Evolutionary conservation across 2,329 filamentous ascomycete genomes (phyloP), one percentile per base, ranked within the genome.

Genomic region (Cadophora sp.): DNA sequence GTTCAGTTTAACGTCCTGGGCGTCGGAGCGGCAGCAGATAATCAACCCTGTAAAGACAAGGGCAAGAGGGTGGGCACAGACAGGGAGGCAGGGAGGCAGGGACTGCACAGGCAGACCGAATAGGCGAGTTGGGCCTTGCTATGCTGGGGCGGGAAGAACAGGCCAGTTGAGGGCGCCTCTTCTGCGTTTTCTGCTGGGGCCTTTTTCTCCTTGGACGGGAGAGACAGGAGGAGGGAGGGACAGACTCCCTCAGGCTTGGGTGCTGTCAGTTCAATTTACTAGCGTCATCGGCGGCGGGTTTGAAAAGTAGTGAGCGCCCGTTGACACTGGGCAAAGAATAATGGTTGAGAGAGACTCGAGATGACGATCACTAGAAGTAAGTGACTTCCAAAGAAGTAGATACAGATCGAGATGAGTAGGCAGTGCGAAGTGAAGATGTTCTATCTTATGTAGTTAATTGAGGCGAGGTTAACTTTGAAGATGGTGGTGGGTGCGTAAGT

Each of bases 251-350:
- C 22, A 19, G 37, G 65, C 40, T 61, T 53, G 62, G 66, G 62
- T 48, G 62, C 66, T 64, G 66, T 68, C 66, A 65, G 27, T 62
- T n/a, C 26, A 62, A 48, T 22, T 34, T 26, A 26, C 55, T 59
- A 59, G 55, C 55, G 37, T 43, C 55, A 40, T 26, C 22, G 58
- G 34, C 29, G 58, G 40, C 58, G 34, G 29, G 34, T n/a, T 26
- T 40, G 34, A 40, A 60, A 60, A 26, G 29, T 56, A 43, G 40
- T 43, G 40, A 14, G 40, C 40, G 40, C 12, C 14, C 12, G 40
- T n/a, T n/a, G n/a, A n/a, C n/a, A 14, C 16, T 16, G 40, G 40
- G 40, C 11, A 40, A 19, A 43, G 40, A 43, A 19, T 43, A 43
- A 43, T 43, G 40, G 40, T 43, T 43, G 40, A 37, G 34, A 37